Conservation (phyloP, 2,329 filamentous ascomycete species). For the Aureobasidium sp. region DNA sequence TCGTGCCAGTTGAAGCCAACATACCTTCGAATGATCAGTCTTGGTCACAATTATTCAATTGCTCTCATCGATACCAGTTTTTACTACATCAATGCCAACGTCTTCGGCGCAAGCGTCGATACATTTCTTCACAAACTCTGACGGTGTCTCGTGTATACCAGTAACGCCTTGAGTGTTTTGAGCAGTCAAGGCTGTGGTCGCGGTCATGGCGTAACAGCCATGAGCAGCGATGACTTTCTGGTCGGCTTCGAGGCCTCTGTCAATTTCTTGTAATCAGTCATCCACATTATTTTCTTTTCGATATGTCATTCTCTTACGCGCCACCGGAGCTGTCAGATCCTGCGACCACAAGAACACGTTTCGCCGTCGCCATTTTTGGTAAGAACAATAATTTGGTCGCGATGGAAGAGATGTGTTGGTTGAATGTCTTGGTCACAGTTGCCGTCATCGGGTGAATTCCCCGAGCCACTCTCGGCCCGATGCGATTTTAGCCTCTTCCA, state of each 20-base stretch:
- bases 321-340: slow-evolving; percentile 88
- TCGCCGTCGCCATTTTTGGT: slow-evolving; percentile 24
- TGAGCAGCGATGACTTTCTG: slow-evolving; percentile 91
- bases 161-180: slow-evolving; percentile 85
- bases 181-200: slow-evolving; percentile 89
- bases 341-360: slow-evolving; percentile 69
- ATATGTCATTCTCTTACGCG: slow-evolving; percentile 51
- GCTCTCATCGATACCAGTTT: too few relatives aligned
- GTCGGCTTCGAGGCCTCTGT: slow-evolving; percentile 85
- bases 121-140: slow-evolving; percentile 73
- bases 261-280: slow-evolving; percentile 19
- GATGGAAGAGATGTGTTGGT: slow-evolving; percentile 11
- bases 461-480: slow-evolving; percentile 5
- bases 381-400: slow-evolving; percentile 12
- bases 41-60: background rate
- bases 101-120: slow-evolving; percentile 80
- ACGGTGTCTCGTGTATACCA: slow-evolving; percentile 71
- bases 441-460: background rate
- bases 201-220: slow-evolving; percentile 92
- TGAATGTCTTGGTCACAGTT: slow-evolving; percentile 3
- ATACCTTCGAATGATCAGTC: slow-evolving; percentile 55
- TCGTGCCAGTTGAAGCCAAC: slow-evolving; percentile 66
- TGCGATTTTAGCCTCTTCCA: background rate
- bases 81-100: slow-evolving; percentile 81
- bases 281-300: background rate